Evolutionary conservation across 1,139 yeast genomes (phyloP).

Genomic region (Pichia sp.): DNA sequence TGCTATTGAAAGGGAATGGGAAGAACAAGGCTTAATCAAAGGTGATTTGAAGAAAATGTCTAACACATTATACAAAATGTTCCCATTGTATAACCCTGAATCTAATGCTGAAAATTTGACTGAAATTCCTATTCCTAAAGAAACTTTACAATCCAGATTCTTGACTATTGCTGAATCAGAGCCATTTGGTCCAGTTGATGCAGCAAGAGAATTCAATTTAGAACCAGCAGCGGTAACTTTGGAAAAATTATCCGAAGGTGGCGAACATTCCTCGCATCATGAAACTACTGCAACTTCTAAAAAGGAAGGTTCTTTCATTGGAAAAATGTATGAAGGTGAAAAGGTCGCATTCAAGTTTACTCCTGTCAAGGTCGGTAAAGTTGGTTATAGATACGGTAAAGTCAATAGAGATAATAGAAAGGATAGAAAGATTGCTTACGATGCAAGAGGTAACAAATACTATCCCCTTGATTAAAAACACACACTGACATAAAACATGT

Average conservation of each 20-base stretch:
- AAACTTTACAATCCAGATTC: slow-evolving; percentile 76
- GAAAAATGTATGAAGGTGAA: slow-evolving; percentile 47
- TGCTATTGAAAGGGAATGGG: slow-evolving; percentile 55
- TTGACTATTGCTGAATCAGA: slow-evolving; percentile 88
- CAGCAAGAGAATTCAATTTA: slow-evolving; percentile 75
- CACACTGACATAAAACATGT: neutral
- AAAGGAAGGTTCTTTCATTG: slow-evolving; percentile 30
- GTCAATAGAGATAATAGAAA: slow-evolving; percentile 83
- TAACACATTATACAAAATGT: slow-evolving; percentile 62
- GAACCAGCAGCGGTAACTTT: slow-evolving; percentile 81
- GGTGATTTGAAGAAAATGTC: slow-evolving; percentile 51
- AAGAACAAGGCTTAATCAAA: slow-evolving; percentile 40
- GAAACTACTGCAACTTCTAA: slow-evolving; percentile 12
- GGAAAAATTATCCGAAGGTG: slow-evolving; percentile 52
- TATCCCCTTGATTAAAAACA: slow-evolving; percentile 25
- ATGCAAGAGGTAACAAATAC: slow-evolving; percentile 58
- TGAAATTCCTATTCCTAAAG: slow-evolving; percentile 90
- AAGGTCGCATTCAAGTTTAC: slow-evolving; percentile 65
- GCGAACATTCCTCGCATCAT: slow-evolving; percentile 34
- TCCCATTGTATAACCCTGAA: slow-evolving; percentile 56
- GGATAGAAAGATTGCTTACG: slow-evolving; percentile 72
- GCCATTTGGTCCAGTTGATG: slow-evolving; percentile 96
- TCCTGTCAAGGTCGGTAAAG: slow-evolving; percentile 68
- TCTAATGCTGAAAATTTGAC: slow-evolving; percentile 56
- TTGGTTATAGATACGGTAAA: slow-evolving; percentile 90